Evolutionary conservation across 257 asterid genomes (phyloP), one percentile per base, ranked within the genome.

Genomic region (Penstemon barbatus): DNA sequence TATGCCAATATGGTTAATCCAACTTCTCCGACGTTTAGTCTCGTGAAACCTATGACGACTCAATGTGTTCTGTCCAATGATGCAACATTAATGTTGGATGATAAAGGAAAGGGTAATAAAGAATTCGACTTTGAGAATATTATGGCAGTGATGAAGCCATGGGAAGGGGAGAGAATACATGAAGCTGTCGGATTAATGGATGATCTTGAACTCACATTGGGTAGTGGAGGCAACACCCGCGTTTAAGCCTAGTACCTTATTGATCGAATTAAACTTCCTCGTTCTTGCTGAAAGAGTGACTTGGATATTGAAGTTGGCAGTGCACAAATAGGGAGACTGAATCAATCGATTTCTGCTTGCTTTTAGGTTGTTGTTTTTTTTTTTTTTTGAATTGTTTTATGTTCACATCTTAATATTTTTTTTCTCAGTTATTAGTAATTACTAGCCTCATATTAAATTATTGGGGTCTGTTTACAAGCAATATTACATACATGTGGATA

Each of bases 111-210:
- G 79, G 80, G 86, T 36, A 36, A 65, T 36, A 36, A 65, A 5
- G 97, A 89, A 10, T 86, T 90, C 12, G 88, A 75, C 63, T 84
- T 93, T 12, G 90, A 85, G 84, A 83, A 72, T 6, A 71, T 85
- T 74, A 86, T 92, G 0, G 97, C 33, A 25, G 33, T 25, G 33
- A 25, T 94, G 65, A 94, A 87, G 92, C 84, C 98, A 0, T 94
- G 99, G 99, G 98, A 94, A 85, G 99, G 99, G 46, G 98, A 92
- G 90, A 84, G 85, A 78, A 92, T 89, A 71, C 98, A 84, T 40
- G 89, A 84, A 63, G 84, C 79, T 10, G 89, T 83, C 33, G 33
- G 33, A 25, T 25, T 25, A 63, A 63, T 81, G 75, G 89, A 84
- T 48, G 89, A 84, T 71, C 68, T 84, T 38, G 89, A 84, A 75